Conservation (phyloP, 176 grass and related monocot species). For the Triticum dicoccoides region DNA sequence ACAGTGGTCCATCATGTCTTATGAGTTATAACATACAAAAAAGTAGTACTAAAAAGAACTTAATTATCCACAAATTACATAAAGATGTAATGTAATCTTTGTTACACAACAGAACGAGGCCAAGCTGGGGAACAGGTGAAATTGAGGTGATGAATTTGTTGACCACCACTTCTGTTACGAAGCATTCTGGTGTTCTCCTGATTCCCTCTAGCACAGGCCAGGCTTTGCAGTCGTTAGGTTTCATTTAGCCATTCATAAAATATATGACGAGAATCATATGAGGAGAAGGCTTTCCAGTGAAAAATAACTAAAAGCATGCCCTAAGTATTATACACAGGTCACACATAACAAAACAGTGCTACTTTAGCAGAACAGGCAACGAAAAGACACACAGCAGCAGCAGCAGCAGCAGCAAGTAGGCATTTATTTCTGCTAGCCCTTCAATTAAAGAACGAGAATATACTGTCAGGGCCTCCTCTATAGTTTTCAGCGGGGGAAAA, state of each 20-base stretch:
- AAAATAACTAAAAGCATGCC: not conserved
- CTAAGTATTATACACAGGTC: not conserved
- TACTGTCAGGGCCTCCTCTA: not conserved
- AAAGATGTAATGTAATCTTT: not conserved
- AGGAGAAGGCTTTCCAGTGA: not conserved
- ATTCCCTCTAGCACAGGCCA: not conserved
- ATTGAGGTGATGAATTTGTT: not conserved
- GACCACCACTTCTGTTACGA: slow-evolving; percentile 5
- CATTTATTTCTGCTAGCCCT: slow-evolving; percentile 4
- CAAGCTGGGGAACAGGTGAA: not conserved
- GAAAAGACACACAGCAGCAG: not conserved
- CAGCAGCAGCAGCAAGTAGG: slow-evolving; percentile 16
- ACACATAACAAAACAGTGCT: not conserved
- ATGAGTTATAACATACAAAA: slow-evolving; percentile 19
- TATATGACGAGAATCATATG: slow-evolving; percentile 10
- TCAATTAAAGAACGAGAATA: slow-evolving; percentile 13
- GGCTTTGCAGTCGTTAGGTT: not conserved
- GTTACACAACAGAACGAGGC: not conserved
- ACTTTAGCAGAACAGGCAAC: slow-evolving; percentile 16
- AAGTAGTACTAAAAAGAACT: not conserved
- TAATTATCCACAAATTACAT: not conserved
- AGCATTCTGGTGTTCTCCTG: not conserved
- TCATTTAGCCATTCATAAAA: not conserved
- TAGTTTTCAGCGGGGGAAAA: not conserved
- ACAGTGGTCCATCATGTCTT: not conserved